Base-by-base conservation (phyloP, 2,329 filamentous ascomycete genomes). In the Keithomyces neogunnii region DNA sequence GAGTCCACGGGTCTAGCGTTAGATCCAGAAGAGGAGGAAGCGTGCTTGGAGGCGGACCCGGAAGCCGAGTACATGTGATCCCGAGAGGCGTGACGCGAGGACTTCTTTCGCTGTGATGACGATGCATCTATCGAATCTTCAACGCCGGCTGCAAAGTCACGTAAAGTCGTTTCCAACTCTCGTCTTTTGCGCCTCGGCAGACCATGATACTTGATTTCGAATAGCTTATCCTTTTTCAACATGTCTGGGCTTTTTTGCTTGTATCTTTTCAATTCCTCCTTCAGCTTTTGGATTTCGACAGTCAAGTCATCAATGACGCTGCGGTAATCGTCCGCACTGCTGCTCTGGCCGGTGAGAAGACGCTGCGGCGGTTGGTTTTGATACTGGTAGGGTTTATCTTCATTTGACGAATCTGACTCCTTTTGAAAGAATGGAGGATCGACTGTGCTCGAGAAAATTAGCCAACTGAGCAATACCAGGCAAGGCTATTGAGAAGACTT, bases 241-340 rank as follows among this genome's bases (percentile, higher is more conserved):
- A 85, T 79, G 42, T 84, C 76, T 19, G 82, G 81, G 2, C 85
- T 81, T 30, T 80, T 69, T 55, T 81, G 82, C 64, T 87, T 85
- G 55, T 88, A 88, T 49, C 80, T 84, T 60, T 80, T 85, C 50
- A 95, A 61, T 60, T 84, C 82, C 57, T 85, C 82, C 68, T 85
- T 90, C 54, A 95, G 66, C 48, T 82, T 84, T 64, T 89, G 88
- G 63, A 93, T 95, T 62, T 90, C 86, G 30, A 95, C 73, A 0
- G 89, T 95, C 53, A 95, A 68, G 63, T 95, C 89, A 60, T 95
- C 89, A 46, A 95, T 95, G 13, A 95, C 88, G 57, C 86, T 86
- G 45, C 89, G 77, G 54, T 83, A 91, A 51, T 91, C 88, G 51
- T 88, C 87, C 31, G 80, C 82, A 48, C 83, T 85, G 62, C 81